Evolutionary conservation across 306 rosid genomes (phyloP).

Genomic region (Dryas octopetala): DNA sequence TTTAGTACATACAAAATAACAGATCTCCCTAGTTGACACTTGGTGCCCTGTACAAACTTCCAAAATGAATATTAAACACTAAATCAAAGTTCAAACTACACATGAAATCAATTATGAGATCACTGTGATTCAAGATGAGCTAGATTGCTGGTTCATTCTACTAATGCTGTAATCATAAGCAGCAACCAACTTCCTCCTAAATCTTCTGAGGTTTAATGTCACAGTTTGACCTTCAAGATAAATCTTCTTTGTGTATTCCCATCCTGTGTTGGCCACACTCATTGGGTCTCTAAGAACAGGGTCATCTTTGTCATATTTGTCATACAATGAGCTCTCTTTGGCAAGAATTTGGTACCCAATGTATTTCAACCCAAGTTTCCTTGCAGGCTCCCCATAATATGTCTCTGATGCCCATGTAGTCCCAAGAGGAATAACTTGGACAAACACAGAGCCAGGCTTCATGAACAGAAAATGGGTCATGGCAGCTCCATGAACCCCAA

Average conservation of each 20-base stretch:
- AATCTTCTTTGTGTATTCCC: conserved; percentile 1
- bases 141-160: background rate
- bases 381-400: conserved; percentile 19
- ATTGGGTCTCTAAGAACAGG: conserved; percentile 13
- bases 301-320: background rate
- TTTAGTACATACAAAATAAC: too few species aligned
- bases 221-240: conserved; percentile 20
- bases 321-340: conserved; percentile 14
- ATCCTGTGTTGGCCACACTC: background rate
- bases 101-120: too few species aligned
- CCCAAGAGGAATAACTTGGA: conserved; percentile 19
- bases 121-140: background rate
- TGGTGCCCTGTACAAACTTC: too few species aligned
- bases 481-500: conserved; percentile 31
- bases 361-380: conserved; percentile 12
- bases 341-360: conserved; percentile 14
- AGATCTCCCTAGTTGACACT: too few species aligned
- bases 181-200: conserved; percentile 1
- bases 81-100: too few species aligned
- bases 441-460: conserved; percentile 15
- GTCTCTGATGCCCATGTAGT: conserved; percentile 7
- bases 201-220: conserved; percentile 10
- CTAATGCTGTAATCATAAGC: background rate
- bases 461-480: conserved; percentile 21
- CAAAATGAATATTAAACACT: too few species aligned